These are phyloP conservation scores for Termitomyces sp. DNA, from an alignment of 768 basidiomycete genomes.

Conservation along the genomic window DNA sequence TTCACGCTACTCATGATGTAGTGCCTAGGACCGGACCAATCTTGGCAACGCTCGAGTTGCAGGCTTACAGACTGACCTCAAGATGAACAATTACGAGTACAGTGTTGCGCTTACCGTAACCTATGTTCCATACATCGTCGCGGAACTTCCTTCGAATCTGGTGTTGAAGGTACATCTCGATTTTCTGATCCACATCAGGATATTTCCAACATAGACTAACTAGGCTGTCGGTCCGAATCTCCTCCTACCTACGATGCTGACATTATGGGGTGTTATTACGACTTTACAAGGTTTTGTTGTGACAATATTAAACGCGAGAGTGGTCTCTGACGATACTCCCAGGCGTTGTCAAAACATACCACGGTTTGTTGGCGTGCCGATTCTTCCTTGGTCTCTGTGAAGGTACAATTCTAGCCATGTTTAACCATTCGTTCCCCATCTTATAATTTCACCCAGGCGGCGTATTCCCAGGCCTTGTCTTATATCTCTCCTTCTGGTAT, in stretches of 20 bases:
- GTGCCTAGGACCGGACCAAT: background rate
- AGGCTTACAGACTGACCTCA: constrained; percentile 1
- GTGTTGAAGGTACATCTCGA: background rate
- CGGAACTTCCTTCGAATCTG: constrained; percentile 1
- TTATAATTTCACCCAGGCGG: constrained; percentile 35
- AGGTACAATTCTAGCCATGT: constrained; percentile 23
- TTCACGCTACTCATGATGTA: constrained; percentile 29
- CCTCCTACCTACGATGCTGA: constrained; percentile 49
- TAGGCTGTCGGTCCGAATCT: constrained; percentile 4
- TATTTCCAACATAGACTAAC: background rate
- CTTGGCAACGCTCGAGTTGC: constrained; percentile 4
- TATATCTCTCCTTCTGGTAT: constrained; percentile 57
- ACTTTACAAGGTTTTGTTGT: constrained; percentile 51
- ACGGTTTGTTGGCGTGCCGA: constrained; percentile 42
- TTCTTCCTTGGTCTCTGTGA: constrained; percentile 53
- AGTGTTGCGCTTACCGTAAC: background rate
- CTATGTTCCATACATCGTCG: background rate
- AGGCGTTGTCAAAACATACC: constrained; percentile 47
- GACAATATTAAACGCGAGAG: background rate
- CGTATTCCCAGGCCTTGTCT: constrained; percentile 53
- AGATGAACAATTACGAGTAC: constrained; percentile 4
- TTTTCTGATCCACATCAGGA: background rate
- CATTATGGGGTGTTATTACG: constrained; percentile 66
- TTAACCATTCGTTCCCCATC: background rate
- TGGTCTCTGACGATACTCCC: background rate